Evolutionary conservation across 108 stramenopile species (phyloP), one percentile per base, ranked within the genome.

Genomic region (Seminavis robusta): DNA sequence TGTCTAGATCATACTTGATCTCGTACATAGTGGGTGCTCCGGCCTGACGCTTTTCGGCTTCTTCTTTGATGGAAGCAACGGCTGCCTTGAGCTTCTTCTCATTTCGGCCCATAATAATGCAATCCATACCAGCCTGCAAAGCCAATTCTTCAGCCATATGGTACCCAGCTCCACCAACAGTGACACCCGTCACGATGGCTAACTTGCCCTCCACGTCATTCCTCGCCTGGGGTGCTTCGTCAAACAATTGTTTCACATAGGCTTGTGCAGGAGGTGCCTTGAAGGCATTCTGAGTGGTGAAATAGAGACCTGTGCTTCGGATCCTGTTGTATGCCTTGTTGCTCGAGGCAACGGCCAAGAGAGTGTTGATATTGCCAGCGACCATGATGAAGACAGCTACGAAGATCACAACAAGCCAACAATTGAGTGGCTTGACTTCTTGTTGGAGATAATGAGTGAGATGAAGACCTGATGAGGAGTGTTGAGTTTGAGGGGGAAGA

Each of bases 151-250:
- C 5, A 27, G 47, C 47, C n/a, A 27, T 27, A 24, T 48, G 23
- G 24, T 48, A 24, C 5, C 47, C 47, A 24, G 24, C 23, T 24
- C 24, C 21, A 6, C 47, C 47, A 5, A 7, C 15, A 4, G 24
- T n/a, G 23, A 48, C 47, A 48, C 47, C 47, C 47, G 47, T 48
- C 47, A 48, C 47, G 24, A 48, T 26, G 4, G 47, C 47, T 5
- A 48, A 9, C 9, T 48, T 48, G 21, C 47, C 47, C n/a, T n/a
- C n/a, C n/a, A n/a, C n/a, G 3, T 21, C 26, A n/a, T 48, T n/a
- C 47, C 27, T 48, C 24, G 47, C 47, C n/a, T 48, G 23, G 5
- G 47, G 47, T n/a, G 47, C 47, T 27, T 48, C 47, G 25, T 24
- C 15, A 23, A 48, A 27, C 4, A 48, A 26, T 19, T 19, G 23